Percentiles rank a stretch among this genome's conserved stretches.
phyloP scores from a whole-genome alignment of 75 land plant species.

The Azolla pinnata region DNA sequence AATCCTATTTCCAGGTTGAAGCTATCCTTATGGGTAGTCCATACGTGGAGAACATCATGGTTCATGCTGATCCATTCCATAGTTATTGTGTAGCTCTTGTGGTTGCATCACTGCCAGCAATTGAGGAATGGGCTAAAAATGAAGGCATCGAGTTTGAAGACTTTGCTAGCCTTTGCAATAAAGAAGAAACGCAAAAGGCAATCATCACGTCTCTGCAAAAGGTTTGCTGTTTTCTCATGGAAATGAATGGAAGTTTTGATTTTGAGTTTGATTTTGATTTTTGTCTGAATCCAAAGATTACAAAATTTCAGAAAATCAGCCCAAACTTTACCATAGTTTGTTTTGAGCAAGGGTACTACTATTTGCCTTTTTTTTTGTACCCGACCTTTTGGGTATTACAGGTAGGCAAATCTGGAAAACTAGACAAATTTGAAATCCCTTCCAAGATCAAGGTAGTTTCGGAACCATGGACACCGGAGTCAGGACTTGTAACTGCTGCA shows the following conservation, averaged over 20 bases:
- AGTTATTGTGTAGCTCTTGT: slow-evolving; percentile 69
- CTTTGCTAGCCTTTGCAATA: slow-evolving; percentile 55
- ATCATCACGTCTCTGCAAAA: slow-evolving; percentile 43
- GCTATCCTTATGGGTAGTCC: slow-evolving; percentile 43
- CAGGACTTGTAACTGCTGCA: slow-evolving; percentile 81
- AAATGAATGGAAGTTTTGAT: too few species aligned
- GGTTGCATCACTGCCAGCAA: slow-evolving; percentile 41
- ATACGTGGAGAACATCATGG: slow-evolving; percentile 80
- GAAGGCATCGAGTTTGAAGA: slow-evolving; percentile 40
- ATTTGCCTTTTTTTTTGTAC: too few species aligned
- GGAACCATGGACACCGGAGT: slow-evolving; percentile 80
- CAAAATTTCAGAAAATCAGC: too few species aligned
- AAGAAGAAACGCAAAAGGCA: slow-evolving; percentile 44
- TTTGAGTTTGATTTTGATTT: too few species aligned
- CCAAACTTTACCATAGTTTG: too few species aligned
- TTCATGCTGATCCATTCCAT: slow-evolving; percentile 73
- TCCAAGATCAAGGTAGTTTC: slow-evolving; percentile 56
- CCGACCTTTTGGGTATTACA: slow-evolving; percentile 7
- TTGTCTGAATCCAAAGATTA: too few species aligned
- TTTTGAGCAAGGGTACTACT: too few species aligned
- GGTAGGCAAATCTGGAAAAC: slow-evolving; percentile 48
- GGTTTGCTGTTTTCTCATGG: too few species aligned
- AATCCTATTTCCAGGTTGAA: slow-evolving; percentile 51
- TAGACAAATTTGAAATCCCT: slow-evolving; percentile 68
- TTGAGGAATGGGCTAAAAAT: slow-evolving; percentile 67